Evolutionary conservation across 148 eudicot genomes (phyloP).

Genomic region (Rhododendron williamsianum): DNA sequence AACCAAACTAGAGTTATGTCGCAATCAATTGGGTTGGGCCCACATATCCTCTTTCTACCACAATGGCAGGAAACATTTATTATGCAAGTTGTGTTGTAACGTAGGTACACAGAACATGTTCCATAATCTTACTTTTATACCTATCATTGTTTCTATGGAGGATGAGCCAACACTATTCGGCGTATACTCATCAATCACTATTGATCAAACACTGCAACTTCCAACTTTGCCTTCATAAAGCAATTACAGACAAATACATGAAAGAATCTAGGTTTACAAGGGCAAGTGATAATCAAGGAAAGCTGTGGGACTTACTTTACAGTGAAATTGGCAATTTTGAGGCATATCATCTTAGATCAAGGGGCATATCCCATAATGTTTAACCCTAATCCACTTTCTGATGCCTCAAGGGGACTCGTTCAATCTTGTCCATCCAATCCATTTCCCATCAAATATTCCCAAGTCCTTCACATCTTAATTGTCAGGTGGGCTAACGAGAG

Average conservation of each 20-base stretch:
- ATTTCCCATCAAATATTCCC: not conserved
- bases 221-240: slow-evolving; percentile 3
- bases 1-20: not conserved
- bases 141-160: not conserved
- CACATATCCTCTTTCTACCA: not conserved
- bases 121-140: not conserved
- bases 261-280: not conserved
- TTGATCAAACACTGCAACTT: not conserved
- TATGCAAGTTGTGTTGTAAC: not conserved
- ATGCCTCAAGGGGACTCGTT: not conserved
- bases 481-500: not conserved
- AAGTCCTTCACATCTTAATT: not conserved
- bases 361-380: not conserved
- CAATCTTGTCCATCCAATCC: not conserved
- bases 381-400: not conserved
- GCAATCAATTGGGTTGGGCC: not conserved
- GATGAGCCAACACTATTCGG: not conserved
- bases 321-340: not conserved
- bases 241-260: not conserved
- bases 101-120: not conserved
- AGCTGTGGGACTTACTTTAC: not conserved
- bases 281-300: not conserved
- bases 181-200: not conserved
- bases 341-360: not conserved
- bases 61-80: not conserved